These are phyloP conservation scores for Metarhizium robertsii DNA, from an alignment of 2,329 filamentous ascomycete genomes.

Conservation along the genomic window DNA sequence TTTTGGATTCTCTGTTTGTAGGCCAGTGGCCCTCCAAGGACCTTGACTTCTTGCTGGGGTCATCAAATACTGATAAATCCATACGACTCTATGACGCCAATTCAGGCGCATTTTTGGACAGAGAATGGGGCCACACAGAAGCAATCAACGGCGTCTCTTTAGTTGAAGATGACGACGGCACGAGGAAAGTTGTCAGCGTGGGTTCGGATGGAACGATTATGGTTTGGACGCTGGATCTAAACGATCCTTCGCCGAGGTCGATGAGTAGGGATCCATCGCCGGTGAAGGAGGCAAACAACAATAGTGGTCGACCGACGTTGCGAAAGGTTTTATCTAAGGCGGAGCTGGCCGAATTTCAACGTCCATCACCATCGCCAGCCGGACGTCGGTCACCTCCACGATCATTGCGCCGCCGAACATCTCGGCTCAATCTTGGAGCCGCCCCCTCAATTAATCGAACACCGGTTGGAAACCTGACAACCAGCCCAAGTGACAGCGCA, in stretches of 20 bases:
- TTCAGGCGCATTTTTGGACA: constrained; percentile 66
- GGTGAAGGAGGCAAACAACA: constrained; percentile 39
- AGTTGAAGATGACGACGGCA: constrained; percentile 47
- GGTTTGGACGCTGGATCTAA: constrained; percentile 58
- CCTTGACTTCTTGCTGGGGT: constrained; percentile 65
- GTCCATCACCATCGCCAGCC: constrained; percentile 31
- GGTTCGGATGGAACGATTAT: constrained; percentile 76
- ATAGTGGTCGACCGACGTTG: constrained; percentile 60
- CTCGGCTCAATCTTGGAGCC: constrained; percentile 36
- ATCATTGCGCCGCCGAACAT: constrained; percentile 43
- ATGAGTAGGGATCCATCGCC: constrained; percentile 45
- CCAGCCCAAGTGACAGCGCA: constrained; percentile 29
- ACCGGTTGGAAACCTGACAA: constrained; percentile 28
- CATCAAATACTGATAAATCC: constrained; percentile 93
- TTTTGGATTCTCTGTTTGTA: constrained; percentile 68
- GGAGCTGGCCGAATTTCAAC: constrained; percentile 73
- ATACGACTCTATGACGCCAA: constrained; percentile 79
- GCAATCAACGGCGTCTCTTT: constrained; percentile 80
- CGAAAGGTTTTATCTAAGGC: constrained; percentile 79
- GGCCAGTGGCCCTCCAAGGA: constrained; percentile 45
- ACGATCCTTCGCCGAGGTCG: constrained; percentile 31
- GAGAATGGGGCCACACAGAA: constrained; percentile 93
- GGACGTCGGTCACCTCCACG: constrained; percentile 48
- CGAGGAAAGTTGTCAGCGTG: constrained; percentile 58
- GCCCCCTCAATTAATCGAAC: constrained; percentile 25